Evolutionary conservation across 805 yeast genomes (phyloP).

Genomic region (Kuraishia floccosa): DNA sequence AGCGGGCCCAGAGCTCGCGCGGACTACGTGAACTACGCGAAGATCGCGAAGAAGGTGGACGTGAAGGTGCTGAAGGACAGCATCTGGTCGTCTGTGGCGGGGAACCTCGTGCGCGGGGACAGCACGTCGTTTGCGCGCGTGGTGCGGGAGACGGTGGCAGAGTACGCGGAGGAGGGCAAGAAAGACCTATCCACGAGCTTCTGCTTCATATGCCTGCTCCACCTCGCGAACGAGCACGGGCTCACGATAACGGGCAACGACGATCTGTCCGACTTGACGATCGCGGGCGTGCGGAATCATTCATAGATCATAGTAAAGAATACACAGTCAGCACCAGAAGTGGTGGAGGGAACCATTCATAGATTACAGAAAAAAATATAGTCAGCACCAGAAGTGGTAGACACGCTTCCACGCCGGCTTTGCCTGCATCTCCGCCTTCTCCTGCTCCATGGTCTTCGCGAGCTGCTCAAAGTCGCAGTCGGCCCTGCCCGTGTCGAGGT

Average conservation of each 20-base stretch:
- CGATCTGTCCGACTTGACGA: constrained; percentile 1
- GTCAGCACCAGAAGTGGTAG: constrained; percentile 35
- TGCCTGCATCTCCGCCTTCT: constrained; percentile 24
- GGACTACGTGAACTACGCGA: constrained; percentile 46
- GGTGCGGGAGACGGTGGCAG: constrained; percentile 15
- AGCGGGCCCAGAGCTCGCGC: constrained; percentile 17
- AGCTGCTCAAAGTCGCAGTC: constrained; percentile 8
- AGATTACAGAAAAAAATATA: too few relatives aligned
- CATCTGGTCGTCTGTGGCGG: constrained; percentile 47
- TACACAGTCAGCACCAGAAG: constrained; percentile 31
- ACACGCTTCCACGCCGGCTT: constrained; percentile 18
- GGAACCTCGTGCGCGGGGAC: constrained; percentile 6
- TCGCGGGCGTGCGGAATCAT: neutral
- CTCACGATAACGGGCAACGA: constrained; percentile 40
- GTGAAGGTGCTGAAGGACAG: constrained; percentile 63
- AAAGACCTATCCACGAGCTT: constrained; percentile 75
- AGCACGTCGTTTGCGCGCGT: constrained; percentile 10
- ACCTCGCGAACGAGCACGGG: constrained; percentile 81
- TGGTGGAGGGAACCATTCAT: too few relatives aligned
- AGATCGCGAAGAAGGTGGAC: constrained; percentile 71
- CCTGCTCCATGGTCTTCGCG: constrained; percentile 28
- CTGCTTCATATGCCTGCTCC: constrained; percentile 74
- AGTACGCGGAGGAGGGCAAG: constrained; percentile 44
- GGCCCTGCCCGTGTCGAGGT: constrained; percentile 10
- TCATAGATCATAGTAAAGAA: too few relatives aligned